A percentile compares a stretch with the other conserved stretches of the same genome.
phyloP scores from a whole-genome alignment of 495 filamentous ascomycete species.

The Penicillium manginii region DNA sequence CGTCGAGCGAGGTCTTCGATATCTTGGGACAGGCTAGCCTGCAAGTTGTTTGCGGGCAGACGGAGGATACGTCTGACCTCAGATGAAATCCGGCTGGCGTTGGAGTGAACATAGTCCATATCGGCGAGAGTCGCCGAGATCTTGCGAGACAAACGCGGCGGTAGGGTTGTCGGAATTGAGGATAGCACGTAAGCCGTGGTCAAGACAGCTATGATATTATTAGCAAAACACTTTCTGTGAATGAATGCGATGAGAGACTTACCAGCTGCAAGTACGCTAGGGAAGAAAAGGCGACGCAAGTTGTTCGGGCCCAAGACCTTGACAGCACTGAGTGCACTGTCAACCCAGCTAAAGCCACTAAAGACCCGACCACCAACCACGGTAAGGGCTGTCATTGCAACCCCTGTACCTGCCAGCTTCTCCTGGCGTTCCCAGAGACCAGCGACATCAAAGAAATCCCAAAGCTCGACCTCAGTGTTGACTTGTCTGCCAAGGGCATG shows the following conservation, averaged over 20 bases:
- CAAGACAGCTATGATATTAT: constrained; percentile 60
- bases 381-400: constrained; percentile 92
- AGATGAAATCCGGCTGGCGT: constrained; percentile 77
- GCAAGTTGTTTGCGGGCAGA: constrained; percentile 79
- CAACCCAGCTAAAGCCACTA: constrained; percentile 85
- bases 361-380: constrained; percentile 80
- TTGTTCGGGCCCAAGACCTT: constrained; percentile 85
- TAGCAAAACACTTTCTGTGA: constrained; percentile 32
- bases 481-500: constrained; percentile 82
- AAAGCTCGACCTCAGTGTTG: constrained; percentile 82
- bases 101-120: constrained; percentile 91
- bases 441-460: constrained; percentile 89
- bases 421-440: constrained; percentile 87
- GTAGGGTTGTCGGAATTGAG: constrained; percentile 85
- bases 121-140: constrained; percentile 74
- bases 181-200: constrained; percentile 78
- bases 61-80: constrained; percentile 87
- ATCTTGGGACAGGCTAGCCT: constrained; percentile 75
- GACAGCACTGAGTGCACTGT: constrained; percentile 78
- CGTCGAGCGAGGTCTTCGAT: constrained; percentile 79
- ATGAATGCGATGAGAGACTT: constrained; percentile 40
- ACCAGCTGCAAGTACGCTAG: constrained; percentile 78
- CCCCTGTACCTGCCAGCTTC: constrained; percentile 87
- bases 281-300: constrained; percentile 77
- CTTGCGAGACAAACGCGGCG: constrained; percentile 82